phyloP scores from a whole-genome alignment of 768 basidiomycete species.

The Mycena rosella region DNA sequence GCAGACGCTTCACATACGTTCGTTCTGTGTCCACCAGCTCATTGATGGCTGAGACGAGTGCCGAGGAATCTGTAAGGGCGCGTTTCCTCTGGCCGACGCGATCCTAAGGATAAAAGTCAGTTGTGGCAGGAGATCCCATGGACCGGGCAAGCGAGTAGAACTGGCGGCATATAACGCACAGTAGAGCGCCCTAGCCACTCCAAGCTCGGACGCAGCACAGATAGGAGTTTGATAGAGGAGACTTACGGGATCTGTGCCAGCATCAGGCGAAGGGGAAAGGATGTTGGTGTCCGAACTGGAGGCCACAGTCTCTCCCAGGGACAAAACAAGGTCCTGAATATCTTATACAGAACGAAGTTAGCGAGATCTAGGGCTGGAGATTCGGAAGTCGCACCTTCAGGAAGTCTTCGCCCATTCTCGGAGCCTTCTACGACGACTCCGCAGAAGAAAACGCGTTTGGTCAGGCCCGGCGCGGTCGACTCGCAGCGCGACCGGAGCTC shows the following conservation, averaged over 20 bases:
- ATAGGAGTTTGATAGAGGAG: constrained; percentile 11
- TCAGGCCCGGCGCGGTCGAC: constrained; percentile 59
- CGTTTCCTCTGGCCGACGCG: constrained; percentile 64
- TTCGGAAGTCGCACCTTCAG: constrained; percentile 64
- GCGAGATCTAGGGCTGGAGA: constrained; percentile 18
- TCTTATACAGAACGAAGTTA: constrained; percentile 56
- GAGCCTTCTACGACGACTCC: constrained; percentile 92
- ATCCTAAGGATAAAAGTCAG: constrained; percentile 47
- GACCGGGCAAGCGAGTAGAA: constrained; percentile 14
- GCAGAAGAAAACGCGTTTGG: constrained; percentile 89
- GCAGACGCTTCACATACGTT: constrained; percentile 87
- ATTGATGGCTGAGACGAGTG: constrained; percentile 80
- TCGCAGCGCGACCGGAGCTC: constrained; percentile 61
- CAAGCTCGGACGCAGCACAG: constrained; percentile 12
- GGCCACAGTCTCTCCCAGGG: constrained; percentile 77
- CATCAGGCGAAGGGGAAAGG: constrained; percentile 56
- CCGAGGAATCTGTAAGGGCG: constrained; percentile 72
- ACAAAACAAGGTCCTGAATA: constrained; percentile 82
- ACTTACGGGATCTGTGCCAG: constrained; percentile 60
- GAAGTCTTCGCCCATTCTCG: constrained; percentile 74
- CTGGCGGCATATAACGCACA: not conserved
- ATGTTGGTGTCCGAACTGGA: constrained; percentile 61
- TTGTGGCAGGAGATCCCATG: constrained; percentile 9
- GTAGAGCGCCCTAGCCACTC: not conserved
- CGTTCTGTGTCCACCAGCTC: constrained; percentile 93